phyloP scores from a whole-genome alignment of 2,329 filamentous ascomycete genomes.

The Penicillium sp. region DNA sequence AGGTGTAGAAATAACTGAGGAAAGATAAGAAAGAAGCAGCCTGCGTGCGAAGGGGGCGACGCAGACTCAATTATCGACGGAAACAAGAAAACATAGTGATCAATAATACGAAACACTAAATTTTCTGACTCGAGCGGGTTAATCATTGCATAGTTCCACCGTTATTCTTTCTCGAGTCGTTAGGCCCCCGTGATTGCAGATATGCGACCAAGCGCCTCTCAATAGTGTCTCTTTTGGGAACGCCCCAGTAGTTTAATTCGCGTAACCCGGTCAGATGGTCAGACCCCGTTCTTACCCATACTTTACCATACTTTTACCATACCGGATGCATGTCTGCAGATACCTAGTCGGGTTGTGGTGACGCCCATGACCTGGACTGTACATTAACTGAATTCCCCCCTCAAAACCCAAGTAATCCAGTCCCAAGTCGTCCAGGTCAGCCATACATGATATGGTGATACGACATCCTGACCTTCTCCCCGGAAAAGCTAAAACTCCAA shows the following conservation, averaged over 20 bases:
- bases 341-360: neutral
- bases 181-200: neutral
- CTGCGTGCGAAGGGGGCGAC: neutral
- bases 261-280: neutral
- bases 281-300: too few species aligned
- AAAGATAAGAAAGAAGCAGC: neutral
- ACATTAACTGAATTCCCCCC: too few species aligned
- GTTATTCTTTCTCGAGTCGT: neutral
- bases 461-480: neutral
- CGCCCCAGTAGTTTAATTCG: slow-evolving; percentile 7
- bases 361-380: neutral
- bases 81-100: neutral
- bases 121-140: neutral
- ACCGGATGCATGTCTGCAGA: neutral
- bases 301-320: neutral
- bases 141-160: neutral
- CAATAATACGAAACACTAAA: neutral
- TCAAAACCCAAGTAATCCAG: neutral
- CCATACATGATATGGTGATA: too few species aligned
- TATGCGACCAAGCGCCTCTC: too few species aligned
- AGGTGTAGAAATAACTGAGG: neutral
- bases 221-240: neutral
- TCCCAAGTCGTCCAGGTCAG: neutral
- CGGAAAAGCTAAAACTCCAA: neutral
- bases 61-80: neutral